Conservation (phyloP, 192 early-diverging fungal species). For the Backusella circina region DNA sequence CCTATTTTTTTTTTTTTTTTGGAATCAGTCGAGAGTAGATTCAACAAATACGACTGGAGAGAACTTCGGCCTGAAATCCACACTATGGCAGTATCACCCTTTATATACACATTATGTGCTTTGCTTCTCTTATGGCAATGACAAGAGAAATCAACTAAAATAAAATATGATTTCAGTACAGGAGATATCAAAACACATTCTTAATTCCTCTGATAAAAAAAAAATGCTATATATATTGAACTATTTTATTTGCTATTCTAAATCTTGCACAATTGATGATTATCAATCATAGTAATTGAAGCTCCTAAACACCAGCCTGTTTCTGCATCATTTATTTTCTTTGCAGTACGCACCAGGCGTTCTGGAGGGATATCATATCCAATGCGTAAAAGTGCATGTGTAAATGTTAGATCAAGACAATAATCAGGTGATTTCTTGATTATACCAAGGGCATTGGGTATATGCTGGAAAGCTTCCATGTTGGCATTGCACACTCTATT, state of each 20-base stretch:
- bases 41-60: too few relatives aligned
- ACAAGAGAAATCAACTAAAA: too few relatives aligned
- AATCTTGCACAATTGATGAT: conserved; percentile 28
- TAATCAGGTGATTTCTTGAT: conserved; percentile 59
- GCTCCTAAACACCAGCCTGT: conserved; percentile 97
- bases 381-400: conserved; percentile 74
- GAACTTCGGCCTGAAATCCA: too few relatives aligned
- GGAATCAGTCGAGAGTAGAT: not conserved
- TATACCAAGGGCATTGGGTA: conserved; percentile 49
- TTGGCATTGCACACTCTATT: conserved; percentile 64
- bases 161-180: too few relatives aligned
- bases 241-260: not conserved
- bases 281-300: conserved; percentile 79
- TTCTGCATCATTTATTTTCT: conserved; percentile 90
- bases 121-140: too few relatives aligned
- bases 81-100: too few relatives aligned
- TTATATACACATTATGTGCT: too few relatives aligned
- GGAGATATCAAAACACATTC: too few relatives aligned
- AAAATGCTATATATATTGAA: not conserved
- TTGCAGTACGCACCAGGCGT: conserved; percentile 72
- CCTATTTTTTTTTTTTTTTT: too few relatives aligned
- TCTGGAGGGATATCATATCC: conserved; percentile 80
- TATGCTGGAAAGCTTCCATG: conserved; percentile 42
- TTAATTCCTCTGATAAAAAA: too few relatives aligned
- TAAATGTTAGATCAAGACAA: conserved; percentile 90